Evolutionary conservation across 2,329 filamentous ascomycete species (phyloP).

Genomic region (Epichloe typhina): DNA sequence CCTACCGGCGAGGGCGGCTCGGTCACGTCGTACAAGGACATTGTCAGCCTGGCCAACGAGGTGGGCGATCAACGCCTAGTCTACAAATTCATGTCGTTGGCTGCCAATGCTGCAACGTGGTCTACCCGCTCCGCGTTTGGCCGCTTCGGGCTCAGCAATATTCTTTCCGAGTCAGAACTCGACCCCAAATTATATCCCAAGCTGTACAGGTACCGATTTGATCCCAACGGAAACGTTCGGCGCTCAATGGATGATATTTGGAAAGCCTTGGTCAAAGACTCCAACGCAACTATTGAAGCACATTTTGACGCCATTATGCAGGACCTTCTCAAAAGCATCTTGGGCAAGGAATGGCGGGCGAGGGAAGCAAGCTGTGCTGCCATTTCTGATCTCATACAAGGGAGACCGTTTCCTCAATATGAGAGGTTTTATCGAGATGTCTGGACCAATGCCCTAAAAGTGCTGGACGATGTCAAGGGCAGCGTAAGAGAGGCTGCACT

Average conservation of each 20-base stretch:
- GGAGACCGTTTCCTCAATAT: constrained; percentile 62
- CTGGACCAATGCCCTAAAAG: constrained; percentile 76
- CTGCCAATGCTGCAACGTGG: constrained; percentile 93
- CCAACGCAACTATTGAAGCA: constrained; percentile 58
- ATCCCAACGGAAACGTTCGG: constrained; percentile 87
- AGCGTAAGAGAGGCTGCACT: constrained; percentile 73
- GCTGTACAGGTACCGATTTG: constrained; percentile 85
- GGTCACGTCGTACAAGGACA: constrained; percentile 94
- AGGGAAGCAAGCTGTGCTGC: constrained; percentile 87
- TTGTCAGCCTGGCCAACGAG: constrained; percentile 88
- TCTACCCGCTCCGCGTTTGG: constrained; percentile 94
- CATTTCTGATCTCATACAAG: constrained; percentile 76
- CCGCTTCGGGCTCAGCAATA: constrained; percentile 80
- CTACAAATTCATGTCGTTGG: constrained; percentile 96
- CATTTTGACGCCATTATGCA: constrained; percentile 84
- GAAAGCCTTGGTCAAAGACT: constrained; percentile 88
- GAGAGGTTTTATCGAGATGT: constrained; percentile 75
- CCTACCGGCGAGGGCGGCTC: constrained; percentile 83
- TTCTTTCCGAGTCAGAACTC: constrained; percentile 74
- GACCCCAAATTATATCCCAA: constrained; percentile 95
- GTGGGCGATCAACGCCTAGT: constrained; percentile 93
- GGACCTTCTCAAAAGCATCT: constrained; percentile 72
- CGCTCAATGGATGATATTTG: constrained; percentile 96
- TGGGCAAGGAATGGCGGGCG: constrained; percentile 87
- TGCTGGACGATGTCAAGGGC: constrained; percentile 91